Evolutionary conservation across 2,329 filamentous ascomycete species (phyloP).

Genomic region (Colletotrichum musicola): DNA sequence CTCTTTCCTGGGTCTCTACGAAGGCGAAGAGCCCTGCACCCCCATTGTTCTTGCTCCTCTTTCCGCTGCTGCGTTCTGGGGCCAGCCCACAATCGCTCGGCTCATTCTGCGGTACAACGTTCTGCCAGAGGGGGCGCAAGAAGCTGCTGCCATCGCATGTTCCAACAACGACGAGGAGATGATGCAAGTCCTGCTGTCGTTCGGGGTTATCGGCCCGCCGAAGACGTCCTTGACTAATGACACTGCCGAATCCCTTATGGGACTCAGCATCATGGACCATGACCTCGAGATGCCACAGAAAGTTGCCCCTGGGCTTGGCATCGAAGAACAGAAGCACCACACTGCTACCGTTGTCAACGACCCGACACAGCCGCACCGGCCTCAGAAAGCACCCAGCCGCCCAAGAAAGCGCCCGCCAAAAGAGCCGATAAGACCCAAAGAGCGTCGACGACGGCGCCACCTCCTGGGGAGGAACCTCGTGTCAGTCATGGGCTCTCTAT

Average conservation of each 20-base stretch:
- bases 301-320: not conserved
- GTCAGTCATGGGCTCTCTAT: constrained; percentile 28
- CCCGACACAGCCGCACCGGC: not conserved
- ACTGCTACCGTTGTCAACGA: not conserved
- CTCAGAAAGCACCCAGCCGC: not conserved
- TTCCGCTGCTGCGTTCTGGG: constrained; percentile 46
- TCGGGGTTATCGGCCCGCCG: constrained; percentile 10
- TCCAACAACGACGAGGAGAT: constrained; percentile 39
- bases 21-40: constrained; percentile 2
- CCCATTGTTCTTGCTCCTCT: constrained; percentile 44
- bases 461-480: constrained; percentile 31
- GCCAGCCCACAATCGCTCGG: constrained; percentile 42
- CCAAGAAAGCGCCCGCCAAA: not conserved
- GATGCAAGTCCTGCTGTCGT: constrained; percentile 40
- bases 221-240: not conserved
- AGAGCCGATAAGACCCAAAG: constrained; percentile 14
- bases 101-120: constrained; percentile 41
- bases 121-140: constrained; percentile 36
- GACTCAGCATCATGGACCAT: constrained; percentile 3
- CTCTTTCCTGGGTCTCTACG: constrained; percentile 41
- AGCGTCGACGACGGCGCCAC: constrained; percentile 20
- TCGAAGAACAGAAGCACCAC: not conserved
- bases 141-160: constrained; percentile 43
- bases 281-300: not conserved
- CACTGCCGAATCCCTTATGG: not conserved